A percentile compares a stretch with the other conserved stretches of the same genome.
These are phyloP conservation scores for Lenwebbia sp. DNA, from an alignment of 345 rosid species.

Conservation along the genomic window DNA sequence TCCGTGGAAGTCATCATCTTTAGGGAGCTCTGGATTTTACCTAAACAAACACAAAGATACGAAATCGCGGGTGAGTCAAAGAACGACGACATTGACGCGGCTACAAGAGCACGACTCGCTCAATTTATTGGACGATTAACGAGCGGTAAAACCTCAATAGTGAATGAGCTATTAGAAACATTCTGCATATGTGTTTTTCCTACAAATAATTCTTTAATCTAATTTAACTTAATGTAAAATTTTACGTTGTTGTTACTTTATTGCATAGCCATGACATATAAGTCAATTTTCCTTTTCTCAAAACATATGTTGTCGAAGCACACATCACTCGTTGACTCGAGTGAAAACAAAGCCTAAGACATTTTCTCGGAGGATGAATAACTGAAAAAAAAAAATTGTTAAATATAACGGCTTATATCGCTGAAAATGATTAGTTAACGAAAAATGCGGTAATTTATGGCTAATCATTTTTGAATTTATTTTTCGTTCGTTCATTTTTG, in stretches of 20 bases:
- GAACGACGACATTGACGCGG: not conserved
- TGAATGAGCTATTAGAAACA: not conserved
- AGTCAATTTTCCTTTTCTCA: not conserved
- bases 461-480: not conserved
- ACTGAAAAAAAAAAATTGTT: fast-evolving
- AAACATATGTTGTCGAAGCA: not conserved
- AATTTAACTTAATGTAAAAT: not conserved
- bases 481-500: not conserved
- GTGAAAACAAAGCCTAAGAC: not conserved
- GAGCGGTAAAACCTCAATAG: not conserved
- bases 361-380: not conserved
- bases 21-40: not conserved
- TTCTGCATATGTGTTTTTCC: not conserved
- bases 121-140: not conserved
- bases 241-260: not conserved
- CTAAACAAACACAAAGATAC: not conserved
- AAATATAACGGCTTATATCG: fast-evolving
- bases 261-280: not conserved
- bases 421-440: not conserved
- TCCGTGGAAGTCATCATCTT: not conserved
- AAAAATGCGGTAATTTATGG: not conserved
- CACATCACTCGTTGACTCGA: not conserved
- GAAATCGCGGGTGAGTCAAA: not conserved
- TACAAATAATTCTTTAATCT: not conserved
- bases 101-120: not conserved